phyloP scores from a whole-genome alignment of 257 asterid species.

The Misopates orontium region DNA sequence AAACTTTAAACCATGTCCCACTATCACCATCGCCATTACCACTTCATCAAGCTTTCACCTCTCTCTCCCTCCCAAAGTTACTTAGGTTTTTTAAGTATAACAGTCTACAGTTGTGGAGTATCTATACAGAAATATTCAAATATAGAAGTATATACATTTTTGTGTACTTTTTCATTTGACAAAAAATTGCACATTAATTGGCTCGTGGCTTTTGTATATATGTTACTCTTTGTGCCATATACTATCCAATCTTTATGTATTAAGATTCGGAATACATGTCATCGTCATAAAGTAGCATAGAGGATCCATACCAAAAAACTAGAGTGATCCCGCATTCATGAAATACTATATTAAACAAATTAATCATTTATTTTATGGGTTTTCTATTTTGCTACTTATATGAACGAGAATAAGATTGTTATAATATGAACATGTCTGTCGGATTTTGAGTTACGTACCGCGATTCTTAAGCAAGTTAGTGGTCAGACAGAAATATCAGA shows the following conservation, averaged over 20 bases:
- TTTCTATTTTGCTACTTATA: conserved; percentile 23
- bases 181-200: too few species aligned
- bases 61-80: background rate
- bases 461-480: conserved; percentile 61
- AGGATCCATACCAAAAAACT: too few species aligned
- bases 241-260: too few species aligned
- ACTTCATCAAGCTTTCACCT: conserved; percentile 43
- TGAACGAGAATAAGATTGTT: conserved; percentile 41
- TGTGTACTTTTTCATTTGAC: background rate
- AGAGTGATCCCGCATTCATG: background rate
- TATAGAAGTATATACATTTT: too few species aligned
- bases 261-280: too few species aligned
- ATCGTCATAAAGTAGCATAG: too few species aligned
- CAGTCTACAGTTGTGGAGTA: too few species aligned
- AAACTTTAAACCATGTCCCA: conserved; percentile 34
- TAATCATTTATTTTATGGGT: background rate
- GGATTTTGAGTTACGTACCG: conserved; percentile 39
- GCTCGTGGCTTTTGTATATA: too few species aligned
- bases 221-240: too few species aligned
- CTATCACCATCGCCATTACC: conserved; percentile 61
- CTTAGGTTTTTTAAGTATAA: too few species aligned
- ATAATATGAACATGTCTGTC: conserved; percentile 37
- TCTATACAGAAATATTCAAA: too few species aligned
- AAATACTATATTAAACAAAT: background rate
- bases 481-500: conserved; percentile 37